A percentile compares a stretch with the other conserved stretches of the same genome.
These are phyloP conservation scores for Ichthyophonus hoferi DNA, from an alignment of 208 protist species.

Conservation along the genomic window DNA sequence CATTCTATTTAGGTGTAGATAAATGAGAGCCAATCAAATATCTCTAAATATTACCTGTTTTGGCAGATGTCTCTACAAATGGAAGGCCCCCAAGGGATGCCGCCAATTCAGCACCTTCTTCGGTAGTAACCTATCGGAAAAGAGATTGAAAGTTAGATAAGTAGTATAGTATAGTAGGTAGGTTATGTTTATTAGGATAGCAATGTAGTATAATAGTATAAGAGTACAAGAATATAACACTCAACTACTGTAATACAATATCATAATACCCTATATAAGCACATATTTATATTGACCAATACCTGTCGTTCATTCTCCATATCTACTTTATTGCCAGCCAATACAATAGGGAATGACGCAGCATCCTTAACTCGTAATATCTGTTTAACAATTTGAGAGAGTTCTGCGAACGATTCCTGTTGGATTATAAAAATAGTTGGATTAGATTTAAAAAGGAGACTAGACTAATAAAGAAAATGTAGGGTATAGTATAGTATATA, in stretches of 20 bases:
- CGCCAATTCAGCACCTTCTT: constrained; percentile 8
- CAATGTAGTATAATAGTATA: too few species aligned
- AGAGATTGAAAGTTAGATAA: too few species aligned
- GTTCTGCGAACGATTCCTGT: constrained; percentile 59
- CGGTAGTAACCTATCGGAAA: constrained; percentile 1
- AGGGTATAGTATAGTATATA: background rate
- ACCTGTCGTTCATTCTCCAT: constrained; percentile 30
- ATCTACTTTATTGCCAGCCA: constrained; percentile 39
- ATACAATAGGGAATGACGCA: constrained; percentile 6
- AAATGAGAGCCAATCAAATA: too few species aligned
- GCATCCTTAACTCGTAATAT: constrained; percentile 64
- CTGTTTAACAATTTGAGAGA: constrained; percentile 54
- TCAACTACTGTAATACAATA: too few species aligned
- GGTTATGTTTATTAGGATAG: background rate
- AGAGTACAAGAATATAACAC: background rate
- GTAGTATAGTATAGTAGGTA: too few species aligned
- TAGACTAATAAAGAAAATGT: background rate
- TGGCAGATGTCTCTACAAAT: constrained; percentile 30
- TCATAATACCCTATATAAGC: too few species aligned
- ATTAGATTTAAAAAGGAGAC: background rate
- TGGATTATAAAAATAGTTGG: background rate
- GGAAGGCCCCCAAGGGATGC: background rate
- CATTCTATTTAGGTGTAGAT: too few species aligned
- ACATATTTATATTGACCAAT: too few species aligned
- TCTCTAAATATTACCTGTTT: too few species aligned